Base-by-base conservation (phyloP, 2,329 filamentous ascomycete genomes). In the Acrocalymma vagum region DNA sequence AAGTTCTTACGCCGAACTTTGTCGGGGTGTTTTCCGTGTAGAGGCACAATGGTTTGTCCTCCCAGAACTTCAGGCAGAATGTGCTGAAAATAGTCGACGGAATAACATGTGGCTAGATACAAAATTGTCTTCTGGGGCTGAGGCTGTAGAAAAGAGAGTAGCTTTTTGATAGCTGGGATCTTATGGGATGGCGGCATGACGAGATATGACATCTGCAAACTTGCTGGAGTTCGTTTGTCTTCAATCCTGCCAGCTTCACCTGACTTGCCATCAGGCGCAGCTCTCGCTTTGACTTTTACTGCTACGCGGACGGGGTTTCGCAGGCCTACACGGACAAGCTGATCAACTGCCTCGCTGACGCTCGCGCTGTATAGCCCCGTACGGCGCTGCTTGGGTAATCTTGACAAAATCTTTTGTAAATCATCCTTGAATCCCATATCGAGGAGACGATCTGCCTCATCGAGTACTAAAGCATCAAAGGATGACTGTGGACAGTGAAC, bases 351-450 rank as follows among this genome's bases (percentile, higher is more conserved):
- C 64, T 97, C 94, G 58, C 88, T 94, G n/a, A 99, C 88, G 60
- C 88, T 95, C 9, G 94, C 94, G 62, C 90, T 96, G 72, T 97
- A 99, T 0, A 99, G 75, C 0, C 94, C 94, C 0, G 94, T 99
- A 32, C 94, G 82, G 35, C 94, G 80, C 67, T 99, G 94, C 65
- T 99, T 99, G 0, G 94, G 94, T 5, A 99, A 74, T 11, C 88
- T 82, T 0, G 84, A 83, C 15, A 99, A 74, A 26, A 97, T 96
- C 39, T 84, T 88, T 55, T 94, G 90, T 18, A 99, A 72, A 55
- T 96, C 91, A 40, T 89, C 86, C 68, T 95, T 94, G 72, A 99
- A 97, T 5, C 95, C 94, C 15, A 97, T 79, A 71, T 99, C 94
- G 9, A 99, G 78, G 17, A 99, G 75, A 44, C 94, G 82, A 70